Evolutionary conservation across 163 green algal species (phyloP), one percentile per base, ranked within the genome.

Genomic region (Scenedesmus sp.): DNA sequence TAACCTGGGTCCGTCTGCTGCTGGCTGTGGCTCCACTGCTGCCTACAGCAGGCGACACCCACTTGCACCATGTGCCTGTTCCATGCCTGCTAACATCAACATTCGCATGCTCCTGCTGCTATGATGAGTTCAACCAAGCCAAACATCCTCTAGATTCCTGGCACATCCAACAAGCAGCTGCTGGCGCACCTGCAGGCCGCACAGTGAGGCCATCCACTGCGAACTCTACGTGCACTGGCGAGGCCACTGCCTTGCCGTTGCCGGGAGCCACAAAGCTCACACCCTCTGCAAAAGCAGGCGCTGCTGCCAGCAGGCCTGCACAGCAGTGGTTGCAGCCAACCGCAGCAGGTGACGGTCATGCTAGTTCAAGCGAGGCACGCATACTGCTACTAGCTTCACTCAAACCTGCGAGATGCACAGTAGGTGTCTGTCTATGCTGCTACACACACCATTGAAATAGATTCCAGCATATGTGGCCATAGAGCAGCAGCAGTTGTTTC

Each of bases 171-270:
- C 26, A 26, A 26, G 26, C 26, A 26, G 12, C 34, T 59, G 46
- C 52, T 66, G 81, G 3, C 79, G 94, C 84, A 88, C 87, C 86
- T 34, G 94, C 95, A 9, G 94, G 95, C 76, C 92, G 87, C 2
- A 97, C 93, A 1, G 83, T 52, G 1, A 95, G 76, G 2, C 95
- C 95, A 4, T 94, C 66, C 2, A 96, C 95, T 1, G 62, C 54
- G 46, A 96, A 93, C 2, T 95, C 90, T 4, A 96, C 56, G 84
- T 95, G 91, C n/a, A 95, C 84, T 8, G 94, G 94, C 0, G 83
- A 93, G 18, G 87, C 54, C 0, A 94, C 87, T 23, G 84, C 85
- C 2, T 66, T 77, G 10, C 92, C 90, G 8, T 90, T 82, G 54
- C 26, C 18, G 10, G 93, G 62, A 57, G 91, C 93, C 16, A 55